Evolutionary conservation across 2,329 filamentous ascomycete species (phyloP).

Genomic region (Cordyceps tenuipes): DNA sequence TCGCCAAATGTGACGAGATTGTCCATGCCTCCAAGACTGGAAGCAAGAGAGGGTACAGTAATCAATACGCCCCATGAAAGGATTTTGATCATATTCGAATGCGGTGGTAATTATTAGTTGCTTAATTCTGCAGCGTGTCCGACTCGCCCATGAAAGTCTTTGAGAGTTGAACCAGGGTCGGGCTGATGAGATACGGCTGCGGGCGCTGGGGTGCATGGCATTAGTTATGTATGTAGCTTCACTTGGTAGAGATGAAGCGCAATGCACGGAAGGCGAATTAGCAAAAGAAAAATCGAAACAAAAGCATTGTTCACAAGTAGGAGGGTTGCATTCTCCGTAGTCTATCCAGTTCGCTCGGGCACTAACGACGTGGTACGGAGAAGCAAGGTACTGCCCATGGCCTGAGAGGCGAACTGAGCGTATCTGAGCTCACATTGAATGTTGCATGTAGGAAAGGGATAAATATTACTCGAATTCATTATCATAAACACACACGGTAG

Average conservation of each 20-base stretch:
- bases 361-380: not conserved
- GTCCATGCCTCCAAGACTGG: conserved; percentile 29
- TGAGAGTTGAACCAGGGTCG: not conserved
- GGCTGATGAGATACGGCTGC: too few relatives aligned
- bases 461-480: not conserved
- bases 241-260: too few relatives aligned
- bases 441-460: not conserved
- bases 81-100: not conserved
- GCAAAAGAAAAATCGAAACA: not conserved
- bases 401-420: not conserved
- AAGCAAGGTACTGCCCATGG: not conserved
- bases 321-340: not conserved
- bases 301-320: not conserved
- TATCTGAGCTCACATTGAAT: not conserved
- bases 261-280: not conserved
- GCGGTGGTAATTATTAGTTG: not conserved
- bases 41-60: not conserved
- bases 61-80: not conserved
- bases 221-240: not conserved
- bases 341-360: not conserved
- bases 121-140: not conserved
- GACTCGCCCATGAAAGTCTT: not conserved
- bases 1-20: conserved; percentile 65
- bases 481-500: too few relatives aligned
- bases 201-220: not conserved